phyloP scores from a whole-genome alignment of 2,329 filamentous ascomycete species.

The Epicoccum nigrum region DNA sequence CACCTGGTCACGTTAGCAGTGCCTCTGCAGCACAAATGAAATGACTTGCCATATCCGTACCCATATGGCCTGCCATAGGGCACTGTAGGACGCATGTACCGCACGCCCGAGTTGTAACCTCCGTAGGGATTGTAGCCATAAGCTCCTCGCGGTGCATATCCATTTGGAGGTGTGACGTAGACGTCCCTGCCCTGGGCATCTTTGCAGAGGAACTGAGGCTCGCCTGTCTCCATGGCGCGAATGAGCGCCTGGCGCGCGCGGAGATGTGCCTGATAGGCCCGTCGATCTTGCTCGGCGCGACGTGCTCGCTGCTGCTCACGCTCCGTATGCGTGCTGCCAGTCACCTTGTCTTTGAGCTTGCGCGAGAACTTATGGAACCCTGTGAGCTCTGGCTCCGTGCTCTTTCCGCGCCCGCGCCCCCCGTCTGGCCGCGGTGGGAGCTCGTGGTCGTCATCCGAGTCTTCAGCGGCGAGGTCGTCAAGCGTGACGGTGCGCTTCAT shows the following conservation, averaged over 20 bases:
- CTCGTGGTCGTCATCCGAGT: conserved; percentile 39
- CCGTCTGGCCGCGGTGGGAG: conserved; percentile 12
- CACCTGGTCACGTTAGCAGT: conserved; percentile 17
- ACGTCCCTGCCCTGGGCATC: conserved; percentile 61
- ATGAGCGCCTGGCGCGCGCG: conserved; percentile 58
- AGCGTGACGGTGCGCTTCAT: conserved; percentile 46
- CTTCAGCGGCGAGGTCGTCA: conserved; percentile 55
- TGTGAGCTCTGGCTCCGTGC: conserved; percentile 31
- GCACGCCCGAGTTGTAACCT: conserved; percentile 57
- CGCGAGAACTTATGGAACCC: conserved; percentile 57
- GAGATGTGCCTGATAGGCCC: conserved; percentile 60
- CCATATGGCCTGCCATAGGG: conserved; percentile 54
- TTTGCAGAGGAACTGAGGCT: conserved; percentile 62
- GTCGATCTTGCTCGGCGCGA: conserved; percentile 58
- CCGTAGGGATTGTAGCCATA: conserved; percentile 50
- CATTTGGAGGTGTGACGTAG: conserved; percentile 63
- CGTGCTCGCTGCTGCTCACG: conserved; percentile 54
- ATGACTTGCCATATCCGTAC: conserved; percentile 41
- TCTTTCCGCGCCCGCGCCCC: conserved; percentile 10
- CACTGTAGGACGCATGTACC: conserved; percentile 56
- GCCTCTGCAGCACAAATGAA: background rate
- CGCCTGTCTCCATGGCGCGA: conserved; percentile 59
- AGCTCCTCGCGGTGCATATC: conserved; percentile 52
- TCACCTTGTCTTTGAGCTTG: conserved; percentile 66
- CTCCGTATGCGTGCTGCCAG: conserved; percentile 62